Conservation (phyloP, 345 rosid genomes). For the Eucalyptus cloeziana region DNA sequence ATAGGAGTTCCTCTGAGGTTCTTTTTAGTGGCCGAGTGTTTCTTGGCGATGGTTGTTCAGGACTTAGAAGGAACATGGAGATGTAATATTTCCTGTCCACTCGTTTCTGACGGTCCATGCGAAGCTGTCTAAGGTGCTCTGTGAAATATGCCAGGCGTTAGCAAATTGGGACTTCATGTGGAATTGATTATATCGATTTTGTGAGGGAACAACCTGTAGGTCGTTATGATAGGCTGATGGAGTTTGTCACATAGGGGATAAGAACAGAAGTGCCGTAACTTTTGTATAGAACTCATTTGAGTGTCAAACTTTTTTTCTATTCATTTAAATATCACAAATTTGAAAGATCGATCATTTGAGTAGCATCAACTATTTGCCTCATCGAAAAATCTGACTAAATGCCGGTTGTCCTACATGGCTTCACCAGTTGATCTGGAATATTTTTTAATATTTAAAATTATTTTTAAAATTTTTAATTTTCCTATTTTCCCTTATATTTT, state of each 20-base stretch:
- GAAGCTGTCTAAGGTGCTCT: not conserved
- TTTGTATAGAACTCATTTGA: accelerated
- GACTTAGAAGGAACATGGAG: too few species aligned
- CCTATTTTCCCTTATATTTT: accelerated
- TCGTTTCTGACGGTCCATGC: not conserved
- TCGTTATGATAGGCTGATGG: not conserved
- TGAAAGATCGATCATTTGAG: accelerated
- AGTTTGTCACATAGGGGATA: accelerated
- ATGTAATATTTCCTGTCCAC: not conserved
- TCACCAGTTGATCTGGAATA: accelerated
- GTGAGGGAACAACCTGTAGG: not conserved
- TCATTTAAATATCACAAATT: too few species aligned
- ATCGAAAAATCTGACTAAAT: accelerated
- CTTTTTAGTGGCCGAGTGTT: not conserved
- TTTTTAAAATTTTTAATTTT: too few species aligned
- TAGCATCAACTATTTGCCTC: accelerated
- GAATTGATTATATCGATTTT: not conserved
- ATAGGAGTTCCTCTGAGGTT: not conserved
- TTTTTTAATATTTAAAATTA: too few species aligned
- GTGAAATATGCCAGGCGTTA: not conserved
- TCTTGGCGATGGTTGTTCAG: not conserved
- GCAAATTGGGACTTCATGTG: not conserved
- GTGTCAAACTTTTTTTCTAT: accelerated
- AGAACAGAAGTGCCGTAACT: accelerated
- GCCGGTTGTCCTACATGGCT: too few species aligned